Base-by-base conservation (phyloP, 2,329 filamentous ascomycete species). In the Fusarium sp. region DNA sequence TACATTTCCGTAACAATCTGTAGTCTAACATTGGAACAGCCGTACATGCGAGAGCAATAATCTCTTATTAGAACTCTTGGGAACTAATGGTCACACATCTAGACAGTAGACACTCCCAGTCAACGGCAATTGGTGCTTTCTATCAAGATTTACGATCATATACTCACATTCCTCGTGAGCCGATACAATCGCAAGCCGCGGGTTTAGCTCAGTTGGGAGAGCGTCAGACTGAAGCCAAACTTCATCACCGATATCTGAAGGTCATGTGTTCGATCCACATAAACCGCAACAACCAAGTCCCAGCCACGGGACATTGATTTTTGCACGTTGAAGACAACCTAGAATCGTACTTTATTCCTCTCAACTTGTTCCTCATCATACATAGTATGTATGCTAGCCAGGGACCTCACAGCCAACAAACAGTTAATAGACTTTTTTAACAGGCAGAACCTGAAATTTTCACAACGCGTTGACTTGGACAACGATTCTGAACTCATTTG, bases 131-230 rank as follows among this genome's bases (percentile, higher is more conserved):
- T 35, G 18, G 9, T 12, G 3, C 10, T 13, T 28, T 18, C 17
- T 30, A 32, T 24, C 8, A 1, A 5, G 2, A 6, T 3, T 4
- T 8, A 2, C 14, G 6, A 8, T 5, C 3, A 36, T 36, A 8
- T 20, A 3, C 2, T 18, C 4, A 26, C 1, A 20, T 6, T 22
- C 6, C 15, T 32, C 13, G 1, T 15, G 6, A 8, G 6, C 6
- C 32, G 6, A 32, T 32, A 15, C 32, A 32, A 35, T 53, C 11
- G 3, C 5, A 18, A 41, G 20, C 2, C n/a, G 67, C 67, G 67
- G 67, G 67, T 70, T 70, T 70, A 70, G 67, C 67, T 70, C 67
- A 70, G 67, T 70, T 70, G 67, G 67, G 67, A 70, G 67, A 70
- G 67, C 67, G 67, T 70, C 67, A 70, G 67, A 70, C 67, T 70